Percentiles rank a stretch among this genome's conserved stretches.
These are phyloP conservation scores for Boechera retrofracta DNA, from an alignment of 345 rosid species.

Conservation along the genomic window DNA sequence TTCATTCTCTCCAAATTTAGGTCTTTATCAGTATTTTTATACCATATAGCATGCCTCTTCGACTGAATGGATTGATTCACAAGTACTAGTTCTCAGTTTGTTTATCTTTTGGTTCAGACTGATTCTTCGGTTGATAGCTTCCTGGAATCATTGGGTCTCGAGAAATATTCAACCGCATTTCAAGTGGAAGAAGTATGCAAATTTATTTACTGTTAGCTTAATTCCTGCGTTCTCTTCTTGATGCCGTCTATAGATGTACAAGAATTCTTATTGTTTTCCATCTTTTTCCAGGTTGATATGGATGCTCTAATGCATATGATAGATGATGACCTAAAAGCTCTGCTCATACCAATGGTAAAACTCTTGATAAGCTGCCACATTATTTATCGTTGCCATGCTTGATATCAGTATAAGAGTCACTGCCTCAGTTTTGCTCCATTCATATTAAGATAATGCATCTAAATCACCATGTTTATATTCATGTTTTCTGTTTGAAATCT, in stretches of 20 bases:
- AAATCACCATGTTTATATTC: background rate
- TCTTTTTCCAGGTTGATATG: conserved; percentile 84
- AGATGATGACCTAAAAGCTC: conserved; percentile 91
- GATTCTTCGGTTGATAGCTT: conserved; percentile 68
- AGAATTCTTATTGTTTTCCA: background rate
- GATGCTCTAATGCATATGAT: conserved; percentile 90
- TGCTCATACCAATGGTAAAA: conserved; percentile 94
- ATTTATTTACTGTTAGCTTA: conserved; percentile 21
- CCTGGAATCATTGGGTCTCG: conserved; percentile 79
- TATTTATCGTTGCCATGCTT: background rate
- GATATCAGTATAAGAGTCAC: background rate
- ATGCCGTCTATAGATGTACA: background rate
- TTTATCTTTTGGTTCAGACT: conserved; percentile 51
- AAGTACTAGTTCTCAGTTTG: background rate
- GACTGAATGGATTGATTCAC: background rate
- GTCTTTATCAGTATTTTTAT: background rate
- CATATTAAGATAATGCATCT: background rate
- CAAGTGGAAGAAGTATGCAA: conserved; percentile 89
- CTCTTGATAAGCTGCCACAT: background rate
- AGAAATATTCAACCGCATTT: conserved; percentile 78
- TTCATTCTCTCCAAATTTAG: conserved; percentile 2
- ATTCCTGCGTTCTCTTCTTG: background rate
- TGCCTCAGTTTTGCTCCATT: background rate
- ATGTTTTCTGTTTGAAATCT: conserved; percentile 13
- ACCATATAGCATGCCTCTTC: background rate